Conservation (phyloP, 495 filamentous ascomycete species). For the Geoglossum glabrum region DNA sequence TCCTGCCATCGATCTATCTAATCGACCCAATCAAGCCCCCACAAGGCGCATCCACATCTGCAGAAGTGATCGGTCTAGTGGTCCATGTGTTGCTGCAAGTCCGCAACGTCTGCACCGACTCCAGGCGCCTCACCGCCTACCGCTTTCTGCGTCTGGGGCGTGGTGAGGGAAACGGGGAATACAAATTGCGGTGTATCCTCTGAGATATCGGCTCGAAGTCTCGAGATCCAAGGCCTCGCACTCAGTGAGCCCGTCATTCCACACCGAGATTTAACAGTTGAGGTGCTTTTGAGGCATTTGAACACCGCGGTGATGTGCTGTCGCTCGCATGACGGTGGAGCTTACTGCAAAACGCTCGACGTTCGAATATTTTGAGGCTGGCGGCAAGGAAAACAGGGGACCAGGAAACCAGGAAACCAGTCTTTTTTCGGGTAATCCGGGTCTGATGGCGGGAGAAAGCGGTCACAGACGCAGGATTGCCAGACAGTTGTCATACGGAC, state of each 20-base stretch:
- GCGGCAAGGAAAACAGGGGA: no score
- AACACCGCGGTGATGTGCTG: neutral
- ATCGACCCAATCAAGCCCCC: neutral
- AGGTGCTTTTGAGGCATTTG: neutral
- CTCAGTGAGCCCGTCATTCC: neutral
- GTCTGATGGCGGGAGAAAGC: no score
- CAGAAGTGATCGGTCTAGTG: neutral
- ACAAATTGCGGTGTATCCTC: no score
- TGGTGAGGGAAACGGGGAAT: no score
- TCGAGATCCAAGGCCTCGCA: no score
- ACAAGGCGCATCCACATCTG: neutral
- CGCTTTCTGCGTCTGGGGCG: neutral
- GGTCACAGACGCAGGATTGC: no score
- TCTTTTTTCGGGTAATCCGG: no score
- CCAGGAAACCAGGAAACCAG: no score
- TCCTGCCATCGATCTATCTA: neutral
- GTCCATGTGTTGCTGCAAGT: neutral
- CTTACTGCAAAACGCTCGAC: no score
- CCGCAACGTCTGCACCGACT: neutral
- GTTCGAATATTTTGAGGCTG: no score
- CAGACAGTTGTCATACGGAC: no score
- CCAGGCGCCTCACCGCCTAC: neutral
- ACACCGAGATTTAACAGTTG: neutral
- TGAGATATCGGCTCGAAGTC: no score
- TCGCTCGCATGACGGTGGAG: neutral